Percentiles rank a stretch among this genome's conserved stretches.
phyloP scores from a whole-genome alignment of 495 filamentous ascomycete genomes.

The Hypoxylon subgilvum region DNA sequence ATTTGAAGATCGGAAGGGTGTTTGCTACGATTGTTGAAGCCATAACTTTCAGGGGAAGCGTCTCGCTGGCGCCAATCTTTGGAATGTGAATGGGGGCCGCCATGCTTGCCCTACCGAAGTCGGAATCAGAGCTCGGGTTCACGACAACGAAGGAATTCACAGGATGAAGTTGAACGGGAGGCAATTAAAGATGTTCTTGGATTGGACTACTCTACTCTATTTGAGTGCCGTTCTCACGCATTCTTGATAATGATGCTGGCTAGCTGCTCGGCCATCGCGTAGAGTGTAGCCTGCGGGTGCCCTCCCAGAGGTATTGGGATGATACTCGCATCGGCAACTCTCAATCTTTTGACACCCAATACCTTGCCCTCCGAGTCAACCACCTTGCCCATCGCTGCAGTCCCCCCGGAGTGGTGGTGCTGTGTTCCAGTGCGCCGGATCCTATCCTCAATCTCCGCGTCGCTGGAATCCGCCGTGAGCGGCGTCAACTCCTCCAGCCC shows the following conservation, averaged over 20 bases:
- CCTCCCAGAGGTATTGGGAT: constrained; percentile 39
- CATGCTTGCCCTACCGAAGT: too few relatives aligned
- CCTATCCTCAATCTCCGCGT: constrained; percentile 9
- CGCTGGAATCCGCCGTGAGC: not conserved
- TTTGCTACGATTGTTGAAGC: too few relatives aligned
- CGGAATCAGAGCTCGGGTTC: too few relatives aligned
- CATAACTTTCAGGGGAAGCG: too few relatives aligned
- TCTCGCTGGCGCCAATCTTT: too few relatives aligned
- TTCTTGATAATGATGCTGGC: not conserved
- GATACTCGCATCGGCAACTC: constrained; percentile 50
- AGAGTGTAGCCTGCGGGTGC: constrained; percentile 17
- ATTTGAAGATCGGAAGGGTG: too few relatives aligned
- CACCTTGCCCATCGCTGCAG: constrained; percentile 23
- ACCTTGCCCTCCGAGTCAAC: constrained; percentile 44
- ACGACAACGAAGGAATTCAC: too few relatives aligned
- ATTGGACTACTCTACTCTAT: too few relatives aligned
- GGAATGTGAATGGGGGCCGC: too few relatives aligned
- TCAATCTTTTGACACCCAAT: constrained; percentile 38
- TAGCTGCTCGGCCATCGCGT: constrained; percentile 24
- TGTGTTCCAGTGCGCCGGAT: not conserved
- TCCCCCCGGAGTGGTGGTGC: constrained; percentile 14
- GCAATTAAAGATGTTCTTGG: too few relatives aligned
- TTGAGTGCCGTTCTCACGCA: not conserved
- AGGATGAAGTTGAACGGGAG: too few relatives aligned
- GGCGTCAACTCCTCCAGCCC: not conserved